Evolutionary conservation across 371 early-diverging fungal genomes (phyloP).

Genomic region (Actinomucor elegans): DNA sequence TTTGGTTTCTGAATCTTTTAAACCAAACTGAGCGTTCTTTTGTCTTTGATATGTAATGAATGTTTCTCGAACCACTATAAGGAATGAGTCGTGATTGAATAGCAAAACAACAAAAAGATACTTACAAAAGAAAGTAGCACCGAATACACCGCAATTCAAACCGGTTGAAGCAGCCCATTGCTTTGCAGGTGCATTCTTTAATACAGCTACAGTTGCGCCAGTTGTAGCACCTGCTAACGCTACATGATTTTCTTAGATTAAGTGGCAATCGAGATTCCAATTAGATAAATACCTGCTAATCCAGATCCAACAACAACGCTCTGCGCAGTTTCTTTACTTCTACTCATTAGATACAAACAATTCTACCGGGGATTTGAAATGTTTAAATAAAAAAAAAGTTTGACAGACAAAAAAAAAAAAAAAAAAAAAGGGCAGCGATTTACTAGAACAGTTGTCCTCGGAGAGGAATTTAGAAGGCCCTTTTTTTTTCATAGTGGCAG

Average conservation of each 20-base stretch:
- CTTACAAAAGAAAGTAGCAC: slow-evolving; percentile 50
- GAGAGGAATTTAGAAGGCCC: too few relatives aligned
- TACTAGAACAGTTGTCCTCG: too few relatives aligned
- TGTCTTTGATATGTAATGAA: slow-evolving; percentile 53
- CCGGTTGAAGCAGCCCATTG: slow-evolving; percentile 37
- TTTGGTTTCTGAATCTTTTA: slow-evolving; percentile 58
- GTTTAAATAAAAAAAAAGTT: too few relatives aligned
- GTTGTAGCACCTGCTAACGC: slow-evolving; percentile 48
- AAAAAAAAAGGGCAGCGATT: too few relatives aligned
- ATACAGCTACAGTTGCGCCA: slow-evolving; percentile 50
- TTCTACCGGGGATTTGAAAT: not conserved
- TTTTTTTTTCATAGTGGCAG: too few relatives aligned
- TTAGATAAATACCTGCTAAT: slow-evolving; percentile 8
- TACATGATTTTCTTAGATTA: slow-evolving; percentile 9
- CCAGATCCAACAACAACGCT: slow-evolving; percentile 18
- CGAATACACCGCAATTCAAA: slow-evolving; percentile 45
- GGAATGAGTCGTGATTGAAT: not conserved
- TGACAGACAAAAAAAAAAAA: too few relatives aligned
- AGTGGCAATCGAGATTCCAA: too few relatives aligned
- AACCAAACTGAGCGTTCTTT: slow-evolving; percentile 56
- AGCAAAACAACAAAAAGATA: not conserved
- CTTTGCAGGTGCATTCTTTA: slow-evolving; percentile 37
- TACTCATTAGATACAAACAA: slow-evolving; percentile 7
- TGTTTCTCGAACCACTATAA: slow-evolving; percentile 48
- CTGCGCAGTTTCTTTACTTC: slow-evolving; percentile 19